Percentiles rank a stretch among this genome's conserved stretches.
Conservation (phyloP, 768 basidiomycete species). For the Lactifluus volemus region DNA sequence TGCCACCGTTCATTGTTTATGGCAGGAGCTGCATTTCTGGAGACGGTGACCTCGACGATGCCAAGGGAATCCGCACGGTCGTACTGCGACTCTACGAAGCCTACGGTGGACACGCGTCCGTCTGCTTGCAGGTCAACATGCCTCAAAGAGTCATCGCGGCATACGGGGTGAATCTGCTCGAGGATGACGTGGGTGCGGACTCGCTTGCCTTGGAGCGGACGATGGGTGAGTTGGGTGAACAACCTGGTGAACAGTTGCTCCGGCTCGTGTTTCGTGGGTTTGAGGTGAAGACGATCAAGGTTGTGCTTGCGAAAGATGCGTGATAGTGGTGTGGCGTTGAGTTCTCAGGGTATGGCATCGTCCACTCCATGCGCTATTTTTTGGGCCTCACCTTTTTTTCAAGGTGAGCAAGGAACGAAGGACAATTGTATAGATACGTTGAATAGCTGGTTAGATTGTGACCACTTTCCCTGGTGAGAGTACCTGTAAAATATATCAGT, state of each 20-base stretch:
- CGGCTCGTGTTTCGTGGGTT: constrained; percentile 74
- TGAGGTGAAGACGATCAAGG: constrained; percentile 83
- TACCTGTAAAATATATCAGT: too few relatives aligned
- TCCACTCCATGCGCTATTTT: too few relatives aligned
- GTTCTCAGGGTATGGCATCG: too few relatives aligned
- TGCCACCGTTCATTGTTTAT: constrained; percentile 51
- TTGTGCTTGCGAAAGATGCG: constrained; percentile 32
- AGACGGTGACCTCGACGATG: constrained; percentile 75
- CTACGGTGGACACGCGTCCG: constrained; percentile 78
- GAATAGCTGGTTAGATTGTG: too few relatives aligned
- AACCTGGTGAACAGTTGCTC: constrained; percentile 29
- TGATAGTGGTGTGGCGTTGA: neutral
- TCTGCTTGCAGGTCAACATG: constrained; percentile 45
- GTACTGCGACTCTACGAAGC: constrained; percentile 90
- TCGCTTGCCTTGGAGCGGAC: constrained; percentile 31
- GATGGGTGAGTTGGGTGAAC: constrained; percentile 19
- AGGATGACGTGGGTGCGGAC: constrained; percentile 50
- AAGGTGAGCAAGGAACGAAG: too few relatives aligned
- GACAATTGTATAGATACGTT: too few relatives aligned
- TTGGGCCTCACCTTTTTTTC: too few relatives aligned
- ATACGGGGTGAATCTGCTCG: constrained; percentile 70
- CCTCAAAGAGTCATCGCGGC: constrained; percentile 47
- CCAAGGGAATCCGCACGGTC: constrained; percentile 36
- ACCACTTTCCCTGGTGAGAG: too few relatives aligned
- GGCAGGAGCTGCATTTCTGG: constrained; percentile 74